Base-by-base conservation (phyloP, 2,329 filamentous ascomycete species). In the Hypoxylon rubiginosum region DNA sequence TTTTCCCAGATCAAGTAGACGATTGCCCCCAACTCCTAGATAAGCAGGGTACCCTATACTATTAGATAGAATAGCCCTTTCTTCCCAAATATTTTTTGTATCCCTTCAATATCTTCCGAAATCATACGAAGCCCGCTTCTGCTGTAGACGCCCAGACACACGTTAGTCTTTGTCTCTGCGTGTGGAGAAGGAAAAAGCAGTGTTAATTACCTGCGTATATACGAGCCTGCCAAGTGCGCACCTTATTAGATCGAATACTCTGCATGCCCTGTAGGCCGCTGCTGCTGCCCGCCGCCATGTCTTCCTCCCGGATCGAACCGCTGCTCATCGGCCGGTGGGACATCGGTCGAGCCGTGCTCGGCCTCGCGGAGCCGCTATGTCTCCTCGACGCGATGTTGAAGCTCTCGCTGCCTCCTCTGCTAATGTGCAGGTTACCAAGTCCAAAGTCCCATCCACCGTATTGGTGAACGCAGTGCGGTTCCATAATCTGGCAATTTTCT, bases 391-490 rank as follows among this genome's bases (percentile, higher is more conserved):
- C 61, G 51, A 78, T 76, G 13, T 69, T 75, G 58, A 76, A 75
- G n/a, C 64, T 64, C 10, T 73, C 73, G 28, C 53, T 45, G 41
- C 58, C 51, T 58, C 75, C 68, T 45, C 76, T 74, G 19, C 74
- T 73, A 50, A 79, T 77, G 26, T 75, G 76, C 39, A 78, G 71
- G 45, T 73, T 76, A 19, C 74, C 70, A 11, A 81, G 57, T 10
- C 78, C 77, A 10, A 75, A 71, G 13, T 70, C 71, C 61, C 74
- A 73, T 11, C 71, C 70, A 7, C 76, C 77, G 64, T 85, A 85
- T 64, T 82, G 79, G 60, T 85, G 82, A n/a, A 85, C 82, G 73
- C 85, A 88, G 70, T 87, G 85, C 54, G 84, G 84, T 73, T 86
- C 84, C 4, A 74, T 60, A 49, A 86, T 83, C 24, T 76, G 78